phyloP scores from a whole-genome alignment of 2,329 filamentous ascomycete species.

The Botrytis fragariae region DNA sequence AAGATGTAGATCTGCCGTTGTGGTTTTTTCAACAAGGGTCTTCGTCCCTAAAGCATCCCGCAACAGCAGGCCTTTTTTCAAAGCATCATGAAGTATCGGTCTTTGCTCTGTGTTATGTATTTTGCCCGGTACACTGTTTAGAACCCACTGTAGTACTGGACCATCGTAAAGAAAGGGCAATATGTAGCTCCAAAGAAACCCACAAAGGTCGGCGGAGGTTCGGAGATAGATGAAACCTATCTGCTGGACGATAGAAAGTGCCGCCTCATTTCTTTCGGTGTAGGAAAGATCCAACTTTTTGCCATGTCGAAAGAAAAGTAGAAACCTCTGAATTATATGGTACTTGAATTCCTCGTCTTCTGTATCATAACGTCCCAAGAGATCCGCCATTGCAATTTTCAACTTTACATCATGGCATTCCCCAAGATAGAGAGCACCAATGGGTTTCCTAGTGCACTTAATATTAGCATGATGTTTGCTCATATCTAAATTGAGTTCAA shows the following conservation, averaged over 20 bases:
- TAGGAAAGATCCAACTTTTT: neutral
- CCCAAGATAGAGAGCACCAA: neutral
- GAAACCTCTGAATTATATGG: neutral
- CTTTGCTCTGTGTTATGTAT: neutral
- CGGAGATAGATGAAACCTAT: neutral
- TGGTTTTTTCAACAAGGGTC: neutral
- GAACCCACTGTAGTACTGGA: neutral
- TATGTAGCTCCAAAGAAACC: too few relatives aligned
- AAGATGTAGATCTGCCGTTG: neutral
- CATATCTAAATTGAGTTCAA: too few relatives aligned
- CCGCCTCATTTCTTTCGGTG: neutral
- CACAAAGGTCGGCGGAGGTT: neutral
- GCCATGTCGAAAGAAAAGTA: neutral
- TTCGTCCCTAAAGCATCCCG: neutral
- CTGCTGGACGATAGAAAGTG: neutral
- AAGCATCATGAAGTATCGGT: neutral
- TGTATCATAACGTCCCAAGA: neutral
- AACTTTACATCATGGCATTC: neutral
- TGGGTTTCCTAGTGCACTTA: neutral
- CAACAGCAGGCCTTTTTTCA: neutral
- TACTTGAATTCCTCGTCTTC: neutral
- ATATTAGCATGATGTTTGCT: neutral
- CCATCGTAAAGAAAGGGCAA: neutral
- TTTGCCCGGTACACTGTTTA: neutral
- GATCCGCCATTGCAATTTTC: neutral